Percentiles rank a stretch among this genome's conserved stretches.
Conservation (phyloP, 2,329 filamentous ascomycete species). For the Epichloe brachyelytri region DNA sequence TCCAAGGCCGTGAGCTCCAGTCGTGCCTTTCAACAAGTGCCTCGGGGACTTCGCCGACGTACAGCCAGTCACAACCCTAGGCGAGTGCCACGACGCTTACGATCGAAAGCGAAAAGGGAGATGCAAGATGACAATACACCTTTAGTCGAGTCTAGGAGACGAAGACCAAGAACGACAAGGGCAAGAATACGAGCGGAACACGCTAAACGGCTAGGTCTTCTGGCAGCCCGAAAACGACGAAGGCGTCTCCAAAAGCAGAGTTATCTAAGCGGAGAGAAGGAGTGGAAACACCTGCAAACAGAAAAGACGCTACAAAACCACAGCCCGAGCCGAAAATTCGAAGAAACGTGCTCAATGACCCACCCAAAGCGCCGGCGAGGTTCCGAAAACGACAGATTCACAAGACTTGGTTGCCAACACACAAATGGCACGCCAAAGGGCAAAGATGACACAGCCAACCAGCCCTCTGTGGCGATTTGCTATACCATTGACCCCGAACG, state of each 20-base stretch:
- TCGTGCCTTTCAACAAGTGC: slow-evolving; percentile 84
- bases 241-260: slow-evolving; percentile 22
- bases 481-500: slow-evolving; percentile 70
- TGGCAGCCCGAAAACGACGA: slow-evolving; percentile 43
- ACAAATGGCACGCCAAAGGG: slow-evolving; percentile 89
- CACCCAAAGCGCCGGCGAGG: slow-evolving; percentile 43
- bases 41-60: slow-evolving; percentile 67
- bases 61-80: slow-evolving; percentile 95
- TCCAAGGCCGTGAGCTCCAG: slow-evolving; percentile 50
- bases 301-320: slow-evolving; percentile 11
- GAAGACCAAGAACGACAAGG: slow-evolving; percentile 46
- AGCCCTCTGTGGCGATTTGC: slow-evolving; percentile 84
- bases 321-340: slow-evolving; percentile 51
- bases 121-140: slow-evolving; percentile 90
- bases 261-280: slow-evolving; percentile 8
- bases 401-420: slow-evolving; percentile 92
- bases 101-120: slow-evolving; percentile 53
- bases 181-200: slow-evolving; percentile 59
- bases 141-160: slow-evolving; percentile 51
- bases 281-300: slow-evolving; percentile 5
- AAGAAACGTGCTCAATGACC: slow-evolving; percentile 53
- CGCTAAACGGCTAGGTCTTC: slow-evolving; percentile 53
- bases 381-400: slow-evolving; percentile 75
- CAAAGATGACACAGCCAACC: slow-evolving; percentile 70
- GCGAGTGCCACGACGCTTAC: slow-evolving; percentile 67